Evolutionary conservation across 2,329 filamentous ascomycete species (phyloP).

Genomic region (Penicillium sp.): DNA sequence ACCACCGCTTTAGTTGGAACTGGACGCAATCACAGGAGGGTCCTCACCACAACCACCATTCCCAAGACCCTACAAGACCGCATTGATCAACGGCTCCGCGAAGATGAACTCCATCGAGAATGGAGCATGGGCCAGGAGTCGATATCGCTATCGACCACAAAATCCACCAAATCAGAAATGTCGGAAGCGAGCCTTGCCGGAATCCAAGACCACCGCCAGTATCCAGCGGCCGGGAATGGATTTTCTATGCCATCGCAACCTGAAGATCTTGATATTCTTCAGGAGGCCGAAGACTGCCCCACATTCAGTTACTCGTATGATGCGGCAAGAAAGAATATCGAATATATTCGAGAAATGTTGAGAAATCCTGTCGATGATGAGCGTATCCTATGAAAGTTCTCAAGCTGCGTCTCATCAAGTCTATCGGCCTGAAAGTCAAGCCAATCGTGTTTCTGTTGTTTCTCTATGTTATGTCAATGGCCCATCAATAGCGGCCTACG

Average conservation of each 20-base stretch:
- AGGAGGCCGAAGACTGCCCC: constrained; percentile 58
- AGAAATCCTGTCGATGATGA: neutral
- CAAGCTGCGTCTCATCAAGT: neutral
- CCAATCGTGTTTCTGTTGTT: no score
- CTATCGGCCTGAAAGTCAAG: no score
- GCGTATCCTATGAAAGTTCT: no score
- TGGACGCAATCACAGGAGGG: neutral
- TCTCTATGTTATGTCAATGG: neutral
- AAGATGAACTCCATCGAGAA: no score
- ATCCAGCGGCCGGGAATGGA: constrained; percentile 64
- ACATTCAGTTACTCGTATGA: constrained; percentile 57
- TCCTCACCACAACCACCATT: neutral
- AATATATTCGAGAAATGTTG: neutral
- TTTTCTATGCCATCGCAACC: constrained; percentile 58
- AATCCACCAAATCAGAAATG: neutral
- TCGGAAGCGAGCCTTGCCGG: neutral
- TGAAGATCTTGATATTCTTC: constrained; percentile 62
- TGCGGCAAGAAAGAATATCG: constrained; percentile 1
- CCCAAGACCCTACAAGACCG: neutral
- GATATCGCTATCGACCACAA: neutral
- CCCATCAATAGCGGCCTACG: neutral
- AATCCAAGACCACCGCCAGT: constrained; percentile 55
- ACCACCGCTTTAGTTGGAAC: neutral
- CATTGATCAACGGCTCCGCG: no score
- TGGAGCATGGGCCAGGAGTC: no score